Base-by-base conservation (phyloP, 2,329 filamentous ascomycete genomes). In the Scedosporium apiospermum region DNA sequence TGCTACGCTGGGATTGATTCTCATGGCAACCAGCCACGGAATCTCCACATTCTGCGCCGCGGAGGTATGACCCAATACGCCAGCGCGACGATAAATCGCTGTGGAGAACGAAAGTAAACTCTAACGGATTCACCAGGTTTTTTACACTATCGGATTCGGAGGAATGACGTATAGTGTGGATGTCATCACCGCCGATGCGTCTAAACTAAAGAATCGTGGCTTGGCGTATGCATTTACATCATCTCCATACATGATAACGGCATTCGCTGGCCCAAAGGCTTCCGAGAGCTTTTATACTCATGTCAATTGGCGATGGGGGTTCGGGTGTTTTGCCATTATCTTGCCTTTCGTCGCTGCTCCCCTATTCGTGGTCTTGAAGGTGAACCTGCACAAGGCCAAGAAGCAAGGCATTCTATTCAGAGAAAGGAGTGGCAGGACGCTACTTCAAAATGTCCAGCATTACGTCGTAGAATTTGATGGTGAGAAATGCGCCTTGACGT, bases 161-260 rank as follows among this genome's bases (percentile, higher is more conserved):
- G 85, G 84, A 9, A 73, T 89, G 26, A 78, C 79, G 57, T 89
- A 87, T 67, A 80, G 81, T 27, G 74, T 88, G 10, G 80, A 80
- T 63, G 80, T 90, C 26, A 85, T 90, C 68, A 82, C 88, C 64
- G 85, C 87, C 27, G 88, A 90, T 67, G 88, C 86, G 1, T 86
- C 87, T 0, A 79, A 80, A 23, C 75, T 90, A 49, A 79, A 82
- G 64, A 88, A 89, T 68, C 80, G 88, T 53, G 71, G 68, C 14
- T 76, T 88, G 51, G 78, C 85, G 63, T 82, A 85, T 53, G 84
- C 86, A 1, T 79, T 88, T 63, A 81, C 83, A 12, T 60, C 26
- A 42, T 46, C 42, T 18, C 41, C 34, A 12, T 18, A 49, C 34
- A 60, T 26, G 41, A 60, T 76, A 53, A 80, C 76, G 0, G 73